Evolutionary conservation across 108 stramenopile genomes (phyloP), one percentile per base, ranked within the genome.

Genomic region (Cyclotella sp.): DNA sequence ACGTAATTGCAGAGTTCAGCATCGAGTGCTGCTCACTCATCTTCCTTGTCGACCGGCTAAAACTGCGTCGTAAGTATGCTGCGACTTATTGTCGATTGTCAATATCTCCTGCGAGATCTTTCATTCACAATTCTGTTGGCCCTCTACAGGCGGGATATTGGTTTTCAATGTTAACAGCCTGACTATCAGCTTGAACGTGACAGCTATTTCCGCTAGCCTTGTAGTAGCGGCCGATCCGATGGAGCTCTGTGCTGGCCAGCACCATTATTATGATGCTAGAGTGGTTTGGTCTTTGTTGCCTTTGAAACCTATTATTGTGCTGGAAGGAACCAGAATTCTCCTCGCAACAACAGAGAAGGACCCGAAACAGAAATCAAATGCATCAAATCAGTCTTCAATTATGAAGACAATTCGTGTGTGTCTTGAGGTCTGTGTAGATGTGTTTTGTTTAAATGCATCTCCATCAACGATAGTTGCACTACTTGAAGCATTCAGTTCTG

Each of bases 291-390:
- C 26, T 9, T 28, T 69, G 44, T 19, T 81, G 62, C 80, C 80
- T 0, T 75, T 64, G 11, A 75, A 81, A 43, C 73, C 73, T 46
- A 70, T 81, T 15, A n/a, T 81, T 18, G 21, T 19, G 42, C 34
- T 68, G 18, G 54, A 70, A 42, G 80, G 80, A 19, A 22, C 46
- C 40, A 74, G 63, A 77, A 46, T 77, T 40, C 41, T 58, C 22
- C n/a, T 16, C 18, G 44, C 62, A 40, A 46, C 44, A 14, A 62
- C 44, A 51, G 61, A 62, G 55, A 45, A 30, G 29, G 22, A 67
- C 28, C 28, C 44, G 21, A 53, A 47, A 22, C 47, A 21, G 19
- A 76, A 34, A 40, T 16, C 40, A 8, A 34, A 34, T 34, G 2
- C 34, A 34, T 34, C 34, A 6, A 34, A 5, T 6, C 34, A 34